These are phyloP conservation scores for Lyophyllum shimeji DNA, from an alignment of 768 basidiomycete genomes.

Conservation along the genomic window DNA sequence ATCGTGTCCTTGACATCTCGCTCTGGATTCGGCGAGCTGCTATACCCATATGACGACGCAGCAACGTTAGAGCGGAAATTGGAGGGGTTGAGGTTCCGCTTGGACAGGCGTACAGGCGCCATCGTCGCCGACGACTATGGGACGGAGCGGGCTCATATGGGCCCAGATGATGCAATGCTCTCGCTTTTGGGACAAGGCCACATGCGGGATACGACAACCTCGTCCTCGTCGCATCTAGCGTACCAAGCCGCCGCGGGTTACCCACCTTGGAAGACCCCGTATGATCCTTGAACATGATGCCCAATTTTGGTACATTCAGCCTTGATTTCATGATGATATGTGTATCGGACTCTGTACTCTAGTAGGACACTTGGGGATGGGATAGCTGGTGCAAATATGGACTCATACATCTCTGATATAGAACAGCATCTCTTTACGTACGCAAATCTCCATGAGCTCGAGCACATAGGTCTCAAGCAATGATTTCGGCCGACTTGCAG, in stretches of 20 bases:
- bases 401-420: neutral
- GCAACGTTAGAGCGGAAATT: constrained; percentile 46
- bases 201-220: constrained; percentile 16
- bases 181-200: constrained; percentile 30
- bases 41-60: constrained; percentile 59
- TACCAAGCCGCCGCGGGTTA: constrained; percentile 23
- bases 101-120: constrained; percentile 61
- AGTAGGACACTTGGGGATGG: neutral
- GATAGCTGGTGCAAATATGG: neutral
- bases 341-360: neutral
- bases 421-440: neutral
- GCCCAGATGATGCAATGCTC: constrained; percentile 37
- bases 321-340: neutral
- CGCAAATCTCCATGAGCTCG: no score
- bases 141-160: constrained; percentile 23
- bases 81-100: constrained; percentile 47
- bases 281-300: constrained; percentile 17
- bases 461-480: no score
- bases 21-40: constrained; percentile 61
- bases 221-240: constrained; percentile 17
- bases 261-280: constrained; percentile 25
- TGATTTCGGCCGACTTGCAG: no score
- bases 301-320: neutral
- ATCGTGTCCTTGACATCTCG: constrained; percentile 55
- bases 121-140: constrained; percentile 55